Percentiles rank a stretch among this genome's conserved stretches.
Evolutionary conservation across 1,284 basidiomycete species (phyloP).

Genomic region (Cryptococcus wingfieldii): DNA sequence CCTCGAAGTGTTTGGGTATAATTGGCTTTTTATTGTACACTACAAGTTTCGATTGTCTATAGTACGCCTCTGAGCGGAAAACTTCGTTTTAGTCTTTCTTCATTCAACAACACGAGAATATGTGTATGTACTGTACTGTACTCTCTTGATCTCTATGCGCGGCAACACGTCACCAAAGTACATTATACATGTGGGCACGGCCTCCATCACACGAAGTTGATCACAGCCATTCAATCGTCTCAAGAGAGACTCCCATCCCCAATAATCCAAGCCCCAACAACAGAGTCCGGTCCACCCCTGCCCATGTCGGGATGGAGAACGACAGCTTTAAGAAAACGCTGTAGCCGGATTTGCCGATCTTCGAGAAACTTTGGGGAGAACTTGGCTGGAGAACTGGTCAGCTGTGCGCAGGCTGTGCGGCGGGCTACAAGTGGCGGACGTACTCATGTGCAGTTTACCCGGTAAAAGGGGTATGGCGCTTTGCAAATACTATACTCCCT

Average conservation of each 20-base stretch:
- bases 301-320: slow-evolving; percentile 46
- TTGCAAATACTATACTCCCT: slow-evolving; percentile 24
- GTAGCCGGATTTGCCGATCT: slow-evolving; percentile 36
- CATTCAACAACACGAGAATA: background rate
- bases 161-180: no score
- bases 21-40: background rate
- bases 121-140: background rate
- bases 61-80: background rate
- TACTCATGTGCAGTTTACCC: slow-evolving; percentile 44
- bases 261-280: slow-evolving; percentile 36
- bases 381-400: slow-evolving; percentile 23
- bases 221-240: background rate
- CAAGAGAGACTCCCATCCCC: slow-evolving; percentile 4
- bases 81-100: background rate
- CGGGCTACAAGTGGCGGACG: slow-evolving; percentile 6
- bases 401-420: background rate
- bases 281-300: slow-evolving; percentile 25
- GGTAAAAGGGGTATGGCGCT: slow-evolving; percentile 37
- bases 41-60: background rate
- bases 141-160: no score
- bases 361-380: slow-evolving; percentile 39
- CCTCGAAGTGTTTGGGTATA: background rate
- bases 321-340: slow-evolving; percentile 40
- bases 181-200: no score
- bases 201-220: background rate